Base-by-base conservation (phyloP, 108 stramenopile species). In the Pseudonitzschia multiseries region DNA sequence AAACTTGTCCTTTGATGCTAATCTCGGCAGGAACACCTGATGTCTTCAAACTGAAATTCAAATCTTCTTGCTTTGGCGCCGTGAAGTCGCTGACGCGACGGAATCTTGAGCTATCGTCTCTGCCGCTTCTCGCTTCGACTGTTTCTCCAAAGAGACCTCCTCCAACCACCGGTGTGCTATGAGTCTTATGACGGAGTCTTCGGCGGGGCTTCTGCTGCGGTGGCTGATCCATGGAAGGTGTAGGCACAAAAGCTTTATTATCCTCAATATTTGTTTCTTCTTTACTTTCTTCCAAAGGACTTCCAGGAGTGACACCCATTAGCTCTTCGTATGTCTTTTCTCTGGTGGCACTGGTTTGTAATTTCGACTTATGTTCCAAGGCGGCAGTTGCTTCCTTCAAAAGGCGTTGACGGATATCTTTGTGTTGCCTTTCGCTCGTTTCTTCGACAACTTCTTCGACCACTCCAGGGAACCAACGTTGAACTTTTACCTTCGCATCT, bases 111-210 rank as follows among this genome's bases (percentile, higher is more conserved):
- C 13, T 10, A 24, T 26, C 74, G 26, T 75, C 74, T 53, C 74
- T 29, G 24, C 74, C 74, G 59, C 67, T 68, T 21, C 57, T 41
- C 20, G 68, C 76, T 21, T 75, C 64, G 27, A 52, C 68, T 10
- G 27, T 22, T 61, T 97, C 97, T 52, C 97, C 97, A 69, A 98
- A 98, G 26, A 97, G 95, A 0, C 97, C 99, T 70, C 94, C 94
- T 61, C 99, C 99, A 69, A 99, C 97, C 60, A 97, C 92, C 64
- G 93, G 88, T 31, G 96, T 97, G 65, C 97, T 91, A 41, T 97
- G 89, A 77, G 95, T 98, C 77, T 98, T 93, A 61, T 87, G 80
- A 31, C 79, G 78, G 18, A 51, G 32, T 31, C 76, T 59, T 24
- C 76, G 68, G 0, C 69, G 66, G 21, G 74, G 74, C 62, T 18